Conservation (phyloP, 1,284 basidiomycete species). For the Cystobasidium pallidum region DNA sequence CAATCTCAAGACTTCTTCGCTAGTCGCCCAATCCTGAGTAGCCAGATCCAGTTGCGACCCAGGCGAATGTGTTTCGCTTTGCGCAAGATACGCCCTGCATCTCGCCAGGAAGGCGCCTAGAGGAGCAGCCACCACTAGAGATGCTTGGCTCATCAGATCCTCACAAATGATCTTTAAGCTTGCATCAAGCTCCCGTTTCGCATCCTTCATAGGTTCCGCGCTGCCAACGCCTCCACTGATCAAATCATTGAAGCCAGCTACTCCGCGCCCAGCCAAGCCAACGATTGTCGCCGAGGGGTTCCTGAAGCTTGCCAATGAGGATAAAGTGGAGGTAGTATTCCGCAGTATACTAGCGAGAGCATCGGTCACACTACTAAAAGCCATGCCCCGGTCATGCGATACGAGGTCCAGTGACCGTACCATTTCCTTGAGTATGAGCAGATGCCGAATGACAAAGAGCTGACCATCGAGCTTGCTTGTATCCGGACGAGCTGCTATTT, state of each 20-base stretch:
- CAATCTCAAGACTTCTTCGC: slow-evolving; percentile 54
- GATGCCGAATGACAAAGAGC: slow-evolving; percentile 82
- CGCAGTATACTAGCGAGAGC: slow-evolving; percentile 49
- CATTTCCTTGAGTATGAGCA: slow-evolving; percentile 89
- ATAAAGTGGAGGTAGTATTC: slow-evolving; percentile 45
- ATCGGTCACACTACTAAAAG: slow-evolving; percentile 48
- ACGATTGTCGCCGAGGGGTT: slow-evolving; percentile 45
- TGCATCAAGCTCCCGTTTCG: slow-evolving; percentile 74
- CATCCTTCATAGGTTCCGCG: slow-evolving; percentile 54
- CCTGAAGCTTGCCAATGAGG: background rate
- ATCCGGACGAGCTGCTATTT: slow-evolving; percentile 63
- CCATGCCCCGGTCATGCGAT: slow-evolving; percentile 56
- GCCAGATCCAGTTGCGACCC: slow-evolving; percentile 44
- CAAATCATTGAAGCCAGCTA: slow-evolving; percentile 50
- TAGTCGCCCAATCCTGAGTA: slow-evolving; percentile 59
- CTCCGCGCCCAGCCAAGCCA: slow-evolving; percentile 45
- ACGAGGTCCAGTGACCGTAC: slow-evolving; percentile 72
- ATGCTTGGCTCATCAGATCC: slow-evolving; percentile 71
- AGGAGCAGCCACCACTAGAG: slow-evolving; percentile 61
- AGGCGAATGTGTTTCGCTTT: slow-evolving; percentile 40
- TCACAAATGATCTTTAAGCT: slow-evolving; percentile 81
- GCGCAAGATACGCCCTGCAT: slow-evolving; percentile 58
- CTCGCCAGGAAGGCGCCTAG: slow-evolving; percentile 67
- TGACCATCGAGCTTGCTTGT: slow-evolving; percentile 67
- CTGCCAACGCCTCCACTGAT: background rate